These are phyloP conservation scores for Trichosporon sp. DNA, from an alignment of 1,284 basidiomycete genomes.

Conservation along the genomic window DNA sequence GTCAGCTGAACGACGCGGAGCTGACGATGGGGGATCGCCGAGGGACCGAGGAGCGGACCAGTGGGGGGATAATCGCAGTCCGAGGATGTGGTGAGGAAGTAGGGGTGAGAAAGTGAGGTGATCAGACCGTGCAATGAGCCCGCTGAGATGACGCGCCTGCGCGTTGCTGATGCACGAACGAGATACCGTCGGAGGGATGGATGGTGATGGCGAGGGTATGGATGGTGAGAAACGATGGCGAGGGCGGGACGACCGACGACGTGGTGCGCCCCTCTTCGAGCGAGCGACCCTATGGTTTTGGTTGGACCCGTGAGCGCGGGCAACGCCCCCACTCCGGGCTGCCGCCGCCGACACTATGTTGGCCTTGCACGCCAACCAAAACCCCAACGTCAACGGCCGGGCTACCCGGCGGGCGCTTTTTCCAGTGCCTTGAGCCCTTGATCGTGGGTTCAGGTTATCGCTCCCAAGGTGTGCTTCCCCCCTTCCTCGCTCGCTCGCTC, in stretches of 20 bases:
- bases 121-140: neutral
- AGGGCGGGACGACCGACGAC: conserved; percentile 10
- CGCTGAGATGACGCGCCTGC: conserved; percentile 2
- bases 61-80: neutral
- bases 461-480: neutral
- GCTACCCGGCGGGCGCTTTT: conserved; percentile 11
- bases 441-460: conserved; percentile 3
- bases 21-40: neutral
- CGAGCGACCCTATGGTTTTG: conserved; percentile 12
- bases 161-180: neutral
- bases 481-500: neutral
- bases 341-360: conserved; percentile 8
- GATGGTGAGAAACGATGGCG: conserved; percentile 7
- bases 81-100: neutral
- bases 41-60: neutral
- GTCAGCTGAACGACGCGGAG: neutral
- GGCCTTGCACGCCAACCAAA: conserved; percentile 12
- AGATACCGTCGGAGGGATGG: conserved; percentile 3
- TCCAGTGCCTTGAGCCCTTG: conserved; percentile 3
- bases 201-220: neutral
- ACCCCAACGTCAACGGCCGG: conserved; percentile 15
- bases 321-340: conserved; percentile 9
- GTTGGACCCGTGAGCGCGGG: neutral
- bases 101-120: neutral
- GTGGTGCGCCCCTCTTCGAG: conserved; percentile 11